Evolutionary conservation across 1,139 yeast species (phyloP).

Genomic region (Sugiyamaella japonica): DNA sequence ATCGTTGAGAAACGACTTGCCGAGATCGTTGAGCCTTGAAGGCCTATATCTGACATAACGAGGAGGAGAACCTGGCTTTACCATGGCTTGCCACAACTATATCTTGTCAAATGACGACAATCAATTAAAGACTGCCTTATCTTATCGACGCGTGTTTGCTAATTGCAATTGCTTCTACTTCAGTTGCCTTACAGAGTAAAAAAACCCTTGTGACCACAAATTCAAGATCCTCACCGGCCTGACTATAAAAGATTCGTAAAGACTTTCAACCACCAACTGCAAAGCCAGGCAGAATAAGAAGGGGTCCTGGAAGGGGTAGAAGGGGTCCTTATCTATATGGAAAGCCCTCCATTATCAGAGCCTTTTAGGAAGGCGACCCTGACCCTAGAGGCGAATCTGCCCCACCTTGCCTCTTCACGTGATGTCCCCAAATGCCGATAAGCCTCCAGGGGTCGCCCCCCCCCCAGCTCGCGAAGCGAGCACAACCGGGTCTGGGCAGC

Average conservation of each 20-base stretch:
- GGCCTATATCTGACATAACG: slow-evolving; percentile 2
- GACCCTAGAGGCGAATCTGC: background rate
- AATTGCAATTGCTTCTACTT: background rate
- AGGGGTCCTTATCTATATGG: background rate
- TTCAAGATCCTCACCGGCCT: too few species aligned
- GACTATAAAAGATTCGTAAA: too few species aligned
- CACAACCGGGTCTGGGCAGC: background rate
- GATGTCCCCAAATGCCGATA: too few species aligned
- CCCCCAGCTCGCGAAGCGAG: background rate
- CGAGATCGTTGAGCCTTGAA: background rate
- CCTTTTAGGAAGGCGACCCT: background rate
- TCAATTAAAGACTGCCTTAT: background rate
- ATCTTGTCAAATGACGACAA: background rate
- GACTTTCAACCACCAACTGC: too few species aligned
- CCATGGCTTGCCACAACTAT: background rate
- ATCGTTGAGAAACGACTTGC: background rate
- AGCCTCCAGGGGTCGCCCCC: too few species aligned
- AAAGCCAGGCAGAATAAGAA: background rate
- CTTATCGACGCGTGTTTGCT: background rate
- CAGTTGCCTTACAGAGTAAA: too few species aligned
- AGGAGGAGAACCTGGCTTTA: background rate
- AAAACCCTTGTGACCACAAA: too few species aligned
- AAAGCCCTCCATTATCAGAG: background rate
- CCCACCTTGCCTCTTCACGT: too few species aligned
- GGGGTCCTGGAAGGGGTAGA: too few species aligned